Conservation (phyloP, 2,329 filamentous ascomycete genomes). For the Talaromyces albobiverticillius region DNA sequence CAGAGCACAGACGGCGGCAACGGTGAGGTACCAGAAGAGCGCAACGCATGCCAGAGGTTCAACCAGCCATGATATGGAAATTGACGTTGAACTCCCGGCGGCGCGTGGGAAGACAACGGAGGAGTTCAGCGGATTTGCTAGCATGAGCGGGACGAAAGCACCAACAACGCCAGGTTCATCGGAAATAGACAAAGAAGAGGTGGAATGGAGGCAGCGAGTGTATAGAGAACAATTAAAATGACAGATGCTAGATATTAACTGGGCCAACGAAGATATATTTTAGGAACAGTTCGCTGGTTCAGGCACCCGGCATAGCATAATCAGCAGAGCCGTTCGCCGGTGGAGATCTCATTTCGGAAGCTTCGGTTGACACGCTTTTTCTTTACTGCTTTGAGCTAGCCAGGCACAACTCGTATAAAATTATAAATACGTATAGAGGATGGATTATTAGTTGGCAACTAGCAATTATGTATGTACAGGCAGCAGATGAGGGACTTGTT, state of each 20-base stretch:
- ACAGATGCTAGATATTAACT: too few species aligned
- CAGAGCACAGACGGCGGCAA: conserved; percentile 56
- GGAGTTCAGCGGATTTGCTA: conserved; percentile 16
- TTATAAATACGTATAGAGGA: too few species aligned
- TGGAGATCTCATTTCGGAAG: neutral
- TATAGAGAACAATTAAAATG: too few species aligned
- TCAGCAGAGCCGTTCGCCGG: neutral
- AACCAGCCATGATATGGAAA: conserved; percentile 28
- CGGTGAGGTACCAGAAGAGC: conserved; percentile 56
- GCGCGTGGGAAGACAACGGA: conserved; percentile 17
- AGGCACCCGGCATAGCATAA: too few species aligned
- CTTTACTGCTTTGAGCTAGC: neutral
- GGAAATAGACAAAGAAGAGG: neutral
- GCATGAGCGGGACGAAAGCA: conserved; percentile 17
- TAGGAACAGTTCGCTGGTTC: too few species aligned
- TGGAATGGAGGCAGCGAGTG: neutral
- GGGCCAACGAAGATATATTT: too few species aligned
- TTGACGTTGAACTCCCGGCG: conserved; percentile 8
- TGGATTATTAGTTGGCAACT: too few species aligned
- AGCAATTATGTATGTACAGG: too few species aligned
- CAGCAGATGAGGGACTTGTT: too few species aligned
- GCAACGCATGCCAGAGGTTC: conserved; percentile 43
- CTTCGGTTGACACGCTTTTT: neutral
- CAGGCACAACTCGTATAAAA: too few species aligned
- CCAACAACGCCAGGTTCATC: conserved; percentile 3